phyloP scores from a whole-genome alignment of 331 rosid species.

The Dryas integrifolia region DNA sequence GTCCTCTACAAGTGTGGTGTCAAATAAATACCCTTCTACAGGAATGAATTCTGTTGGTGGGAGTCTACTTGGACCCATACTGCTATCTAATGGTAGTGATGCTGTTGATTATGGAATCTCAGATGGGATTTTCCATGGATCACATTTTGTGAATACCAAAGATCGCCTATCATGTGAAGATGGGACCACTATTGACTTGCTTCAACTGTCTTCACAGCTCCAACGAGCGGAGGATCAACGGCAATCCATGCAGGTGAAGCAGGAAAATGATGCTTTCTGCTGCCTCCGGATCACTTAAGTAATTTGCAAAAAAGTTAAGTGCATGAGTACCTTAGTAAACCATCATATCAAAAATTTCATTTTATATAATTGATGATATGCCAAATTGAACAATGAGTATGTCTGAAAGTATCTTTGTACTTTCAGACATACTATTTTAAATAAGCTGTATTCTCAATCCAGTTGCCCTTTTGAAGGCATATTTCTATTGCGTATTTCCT shows the following conservation, averaged over 20 bases:
- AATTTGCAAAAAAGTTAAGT: conserved; percentile 38
- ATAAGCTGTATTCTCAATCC: neutral
- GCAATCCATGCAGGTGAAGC: conserved; percentile 56
- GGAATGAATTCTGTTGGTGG: conserved; percentile 48
- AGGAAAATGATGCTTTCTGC: conserved; percentile 59
- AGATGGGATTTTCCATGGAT: conserved; percentile 52
- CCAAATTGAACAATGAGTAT: neutral
- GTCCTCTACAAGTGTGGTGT: conserved; percentile 46
- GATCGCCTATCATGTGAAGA: conserved; percentile 41
- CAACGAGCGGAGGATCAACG: conserved; percentile 68
- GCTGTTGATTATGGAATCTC: conserved; percentile 49
- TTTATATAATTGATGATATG: too few species aligned
- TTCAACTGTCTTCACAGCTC: conserved; percentile 75
- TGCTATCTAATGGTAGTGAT: conserved; percentile 40
- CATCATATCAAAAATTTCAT: neutral
- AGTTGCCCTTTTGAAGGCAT: neutral
- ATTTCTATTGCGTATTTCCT: neutral
- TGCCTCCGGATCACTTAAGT: conserved; percentile 53
- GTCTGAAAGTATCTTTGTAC: neutral
- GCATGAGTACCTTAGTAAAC: conserved; percentile 7
- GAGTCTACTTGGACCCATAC: conserved; percentile 38
- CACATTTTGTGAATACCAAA: conserved; percentile 37
- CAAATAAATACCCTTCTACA: conserved; percentile 40
- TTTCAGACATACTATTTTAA: neutral
- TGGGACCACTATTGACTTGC: conserved; percentile 60